Evolutionary conservation across 495 filamentous ascomycete species (phyloP), one percentile per base, ranked within the genome.

Genomic region (Pseudomonodictys pantanalensis): DNA sequence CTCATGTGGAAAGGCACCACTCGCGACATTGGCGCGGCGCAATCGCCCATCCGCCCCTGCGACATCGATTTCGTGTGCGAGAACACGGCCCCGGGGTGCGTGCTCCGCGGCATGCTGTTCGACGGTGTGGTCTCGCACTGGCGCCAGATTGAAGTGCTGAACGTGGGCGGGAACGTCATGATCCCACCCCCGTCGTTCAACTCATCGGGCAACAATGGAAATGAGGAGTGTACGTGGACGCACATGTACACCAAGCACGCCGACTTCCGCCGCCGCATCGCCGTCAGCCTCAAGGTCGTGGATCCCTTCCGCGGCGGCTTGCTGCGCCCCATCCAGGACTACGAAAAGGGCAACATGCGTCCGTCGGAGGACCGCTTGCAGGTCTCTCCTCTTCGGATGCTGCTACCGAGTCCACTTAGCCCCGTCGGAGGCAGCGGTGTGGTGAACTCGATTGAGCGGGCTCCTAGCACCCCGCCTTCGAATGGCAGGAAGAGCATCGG

Each of bases 121-220:
- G 50, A 53, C 33, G 50, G 33, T 1, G 50, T 26, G 3, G 32
- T 35, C 7, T 12, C 11, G 3, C 50, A 53, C 50, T 53, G 50
- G 50, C 11, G 22, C 17, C 50, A 33, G n/a, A n/a, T 23, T 24
- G 32, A 53, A 20, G 32, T 39, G 9, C 33, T 26, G 9, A 24
- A 24, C 33, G 8, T 53, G n/a, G n/a, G n/a, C 32, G 11, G 7
- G n/a, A 9, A 20, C 29, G 38, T 5, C 38, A 41, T 41, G 38
- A 18, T n/a, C 5, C 15, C 20, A 12, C 15, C 15, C 38, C 15
- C 38, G 38, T 18, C 38, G 3, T 41, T n/a, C 12, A 12, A 41
- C 38, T 5, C 38, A 15, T 41, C 38, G n/a, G n/a, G n/a, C 38
- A 15, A 3, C 15, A 3, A 12, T 15, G 5, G 15, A 3, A 15